Conservation (phyloP, 2,329 filamentous ascomycete species). For the Pseudogymnoascus sp. region DNA sequence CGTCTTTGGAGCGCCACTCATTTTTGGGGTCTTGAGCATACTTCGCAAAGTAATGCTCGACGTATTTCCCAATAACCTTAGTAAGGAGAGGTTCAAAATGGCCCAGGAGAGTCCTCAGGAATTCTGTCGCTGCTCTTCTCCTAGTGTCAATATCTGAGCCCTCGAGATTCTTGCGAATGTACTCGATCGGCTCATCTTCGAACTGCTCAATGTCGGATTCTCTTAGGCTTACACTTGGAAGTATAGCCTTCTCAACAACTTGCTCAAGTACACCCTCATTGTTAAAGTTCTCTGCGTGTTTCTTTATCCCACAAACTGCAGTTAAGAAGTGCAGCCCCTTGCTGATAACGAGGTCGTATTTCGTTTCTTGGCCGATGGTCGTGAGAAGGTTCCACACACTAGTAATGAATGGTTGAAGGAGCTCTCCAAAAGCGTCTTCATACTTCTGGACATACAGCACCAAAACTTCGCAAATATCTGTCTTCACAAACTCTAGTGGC, state of each 20-base stretch:
- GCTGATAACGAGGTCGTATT: conserved; percentile 91
- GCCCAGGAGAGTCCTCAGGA: conserved; percentile 78
- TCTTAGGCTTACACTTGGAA: conserved; percentile 84
- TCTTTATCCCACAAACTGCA: conserved; percentile 67
- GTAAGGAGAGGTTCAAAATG: conserved; percentile 83
- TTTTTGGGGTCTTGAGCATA: conserved; percentile 57
- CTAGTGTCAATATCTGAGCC: conserved; percentile 94
- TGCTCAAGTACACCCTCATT: conserved; percentile 69
- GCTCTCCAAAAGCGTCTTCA: conserved; percentile 80
- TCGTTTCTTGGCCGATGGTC: conserved; percentile 74
- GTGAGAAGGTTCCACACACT: conserved; percentile 90
- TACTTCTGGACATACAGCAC: conserved; percentile 91
- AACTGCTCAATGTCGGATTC: conserved; percentile 94
- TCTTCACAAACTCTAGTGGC: conserved; percentile 76
- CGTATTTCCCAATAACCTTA: conserved; percentile 76
- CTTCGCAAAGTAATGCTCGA: conserved; percentile 69
- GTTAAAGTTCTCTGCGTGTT: conserved; percentile 81
- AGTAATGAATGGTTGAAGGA: conserved; percentile 75
- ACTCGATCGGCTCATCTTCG: conserved; percentile 97
- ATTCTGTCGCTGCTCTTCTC: conserved; percentile 86
- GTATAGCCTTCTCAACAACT: conserved; percentile 89
- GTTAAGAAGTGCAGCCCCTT: conserved; percentile 92
- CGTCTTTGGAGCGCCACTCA: conserved; percentile 97
- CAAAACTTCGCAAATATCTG: conserved; percentile 85
- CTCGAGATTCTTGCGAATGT: conserved; percentile 89